These are phyloP conservation scores for Neolentinus lepideus DNA, from an alignment of 1,284 basidiomycete species.

Conservation along the genomic window DNA sequence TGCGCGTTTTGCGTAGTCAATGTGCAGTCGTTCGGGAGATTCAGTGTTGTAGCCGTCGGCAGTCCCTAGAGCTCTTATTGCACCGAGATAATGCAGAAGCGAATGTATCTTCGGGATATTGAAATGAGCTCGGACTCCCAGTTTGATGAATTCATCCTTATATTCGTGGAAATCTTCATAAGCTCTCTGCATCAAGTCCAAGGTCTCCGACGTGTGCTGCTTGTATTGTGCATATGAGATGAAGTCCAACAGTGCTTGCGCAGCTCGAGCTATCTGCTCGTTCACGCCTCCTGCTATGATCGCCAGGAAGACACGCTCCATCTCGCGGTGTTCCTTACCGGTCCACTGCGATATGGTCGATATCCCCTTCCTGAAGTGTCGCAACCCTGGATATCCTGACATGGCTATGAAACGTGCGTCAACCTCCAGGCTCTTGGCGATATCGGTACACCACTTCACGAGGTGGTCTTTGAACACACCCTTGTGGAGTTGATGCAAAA, in stretches of 20 bases:
- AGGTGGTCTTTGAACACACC: slow-evolving; percentile 24
- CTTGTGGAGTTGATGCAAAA: slow-evolving; percentile 22
- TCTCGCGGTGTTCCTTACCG: slow-evolving; percentile 18
- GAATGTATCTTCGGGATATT: slow-evolving; percentile 23
- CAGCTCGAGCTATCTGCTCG: slow-evolving; percentile 8
- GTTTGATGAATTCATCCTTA: slow-evolving; percentile 18
- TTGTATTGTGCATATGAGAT: slow-evolving; percentile 17
- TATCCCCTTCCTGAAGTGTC: slow-evolving; percentile 20
- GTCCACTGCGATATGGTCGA: slow-evolving; percentile 17
- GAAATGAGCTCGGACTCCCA: slow-evolving; percentile 17
- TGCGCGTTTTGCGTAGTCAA: slow-evolving; percentile 20
- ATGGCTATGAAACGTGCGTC: slow-evolving; percentile 16
- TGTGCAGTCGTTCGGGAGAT: slow-evolving; percentile 20
- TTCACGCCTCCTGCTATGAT: slow-evolving; percentile 10
- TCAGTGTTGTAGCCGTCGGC: slow-evolving; percentile 21
- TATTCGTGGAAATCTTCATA: slow-evolving; percentile 16
- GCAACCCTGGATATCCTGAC: slow-evolving; percentile 11
- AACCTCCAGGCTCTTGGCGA: slow-evolving; percentile 15
- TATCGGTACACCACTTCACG: slow-evolving; percentile 14
- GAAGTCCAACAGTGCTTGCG: slow-evolving; percentile 19
- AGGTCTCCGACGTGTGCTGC: slow-evolving; percentile 12
- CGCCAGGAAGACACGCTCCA: slow-evolving; percentile 16
- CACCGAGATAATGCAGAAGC: slow-evolving; percentile 16
- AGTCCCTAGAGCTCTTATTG: slow-evolving; percentile 12
- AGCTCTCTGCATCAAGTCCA: slow-evolving; percentile 7